These are phyloP conservation scores for Notholithocarpus densiflorus DNA, from an alignment of 306 rosid species.

Conservation along the genomic window DNA sequence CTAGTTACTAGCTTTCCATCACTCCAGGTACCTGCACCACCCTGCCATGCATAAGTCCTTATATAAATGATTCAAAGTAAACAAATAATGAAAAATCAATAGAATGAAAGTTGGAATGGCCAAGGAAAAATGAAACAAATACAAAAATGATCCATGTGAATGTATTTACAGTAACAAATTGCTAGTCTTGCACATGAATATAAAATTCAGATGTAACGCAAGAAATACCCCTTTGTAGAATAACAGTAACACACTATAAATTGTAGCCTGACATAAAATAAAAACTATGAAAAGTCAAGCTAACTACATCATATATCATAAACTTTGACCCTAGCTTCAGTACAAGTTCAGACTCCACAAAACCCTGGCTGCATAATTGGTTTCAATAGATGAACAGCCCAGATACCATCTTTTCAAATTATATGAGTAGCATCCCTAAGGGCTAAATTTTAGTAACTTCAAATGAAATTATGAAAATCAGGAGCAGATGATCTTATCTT, in stretches of 20 bases:
- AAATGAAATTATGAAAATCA: not conserved
- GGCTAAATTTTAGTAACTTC: not conserved
- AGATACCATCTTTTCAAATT: not conserved
- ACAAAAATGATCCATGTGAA: not conserved
- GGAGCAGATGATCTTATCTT: not conserved
- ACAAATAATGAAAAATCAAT: conserved; percentile 7
- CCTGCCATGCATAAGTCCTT: conserved; percentile 95
- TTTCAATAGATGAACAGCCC: not conserved
- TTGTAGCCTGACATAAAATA: not conserved
- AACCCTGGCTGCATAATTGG: conserved; percentile 8
- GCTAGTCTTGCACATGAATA: not conserved
- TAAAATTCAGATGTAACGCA: not conserved
- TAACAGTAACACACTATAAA: not conserved
- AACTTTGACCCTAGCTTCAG: too few relatives aligned
- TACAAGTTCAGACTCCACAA: not conserved
- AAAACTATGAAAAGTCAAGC: not conserved
- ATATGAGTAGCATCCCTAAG: not conserved
- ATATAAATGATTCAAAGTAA: conserved; percentile 49
- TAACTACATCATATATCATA: too few relatives aligned
- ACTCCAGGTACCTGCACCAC: conserved; percentile 99
- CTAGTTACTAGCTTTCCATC: conserved; percentile 95
- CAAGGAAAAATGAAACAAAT: not conserved
- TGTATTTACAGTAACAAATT: not conserved
- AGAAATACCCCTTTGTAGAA: not conserved
- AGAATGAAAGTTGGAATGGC: conserved; percentile 5